A percentile compares a stretch with the other conserved stretches of the same genome.
Conservation (phyloP, 768 basidiomycete genomes). For the Phallus indusiatus region DNA sequence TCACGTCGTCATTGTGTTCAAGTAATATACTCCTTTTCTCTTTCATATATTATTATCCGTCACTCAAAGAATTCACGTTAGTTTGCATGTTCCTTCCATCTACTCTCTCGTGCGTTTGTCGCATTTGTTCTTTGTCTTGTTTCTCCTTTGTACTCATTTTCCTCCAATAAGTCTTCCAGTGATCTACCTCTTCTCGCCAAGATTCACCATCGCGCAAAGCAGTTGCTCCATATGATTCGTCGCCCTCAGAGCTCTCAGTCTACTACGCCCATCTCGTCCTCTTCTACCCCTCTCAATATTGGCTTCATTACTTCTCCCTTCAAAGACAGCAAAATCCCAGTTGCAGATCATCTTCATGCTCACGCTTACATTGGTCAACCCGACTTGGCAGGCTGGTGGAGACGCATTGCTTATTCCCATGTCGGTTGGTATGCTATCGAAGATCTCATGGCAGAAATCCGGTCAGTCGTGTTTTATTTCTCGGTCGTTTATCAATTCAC, state of each 20-base stretch:
- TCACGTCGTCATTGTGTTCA: constrained; percentile 67
- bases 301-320: constrained; percentile 77
- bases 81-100: constrained; percentile 71
- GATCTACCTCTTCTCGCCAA: constrained; percentile 65
- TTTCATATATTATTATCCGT: constrained; percentile 3
- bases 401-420: constrained; percentile 54
- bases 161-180: constrained; percentile 48
- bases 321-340: constrained; percentile 67
- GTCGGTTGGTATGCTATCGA: constrained; percentile 71
- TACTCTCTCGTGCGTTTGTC: constrained; percentile 52
- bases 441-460: constrained; percentile 73
- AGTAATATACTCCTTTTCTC: constrained; percentile 34
- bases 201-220: constrained; percentile 47
- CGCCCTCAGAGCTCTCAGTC: constrained; percentile 14
- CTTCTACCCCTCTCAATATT: constrained; percentile 40
- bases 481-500: neutral
- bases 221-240: constrained; percentile 42
- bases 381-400: constrained; percentile 66
- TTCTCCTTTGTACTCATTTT: too few relatives aligned
- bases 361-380: constrained; percentile 63
- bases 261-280: constrained; percentile 15
- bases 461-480: constrained; percentile 34
- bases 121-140: constrained; percentile 1
- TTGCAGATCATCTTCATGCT: constrained; percentile 70
- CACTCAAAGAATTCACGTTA: constrained; percentile 20